phyloP scores from a whole-genome alignment of 306 rosid species.

The Citrullus mucosospermus region DNA sequence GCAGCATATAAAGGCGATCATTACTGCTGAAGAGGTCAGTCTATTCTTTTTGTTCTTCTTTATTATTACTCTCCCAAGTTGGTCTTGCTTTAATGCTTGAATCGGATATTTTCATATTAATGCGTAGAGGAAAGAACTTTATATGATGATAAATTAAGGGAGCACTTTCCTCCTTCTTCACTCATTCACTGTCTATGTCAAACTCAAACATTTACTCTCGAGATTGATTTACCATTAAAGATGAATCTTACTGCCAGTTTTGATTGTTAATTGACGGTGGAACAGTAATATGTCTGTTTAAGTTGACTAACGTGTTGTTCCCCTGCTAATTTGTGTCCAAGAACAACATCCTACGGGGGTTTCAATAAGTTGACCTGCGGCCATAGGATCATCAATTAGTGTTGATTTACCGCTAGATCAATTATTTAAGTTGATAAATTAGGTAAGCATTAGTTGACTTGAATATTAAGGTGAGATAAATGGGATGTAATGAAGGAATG shows the following conservation, averaged over 20 bases:
- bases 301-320: not conserved
- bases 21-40: constrained; percentile 90
- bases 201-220: not conserved
- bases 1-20: constrained; percentile 96
- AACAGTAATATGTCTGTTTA: not conserved
- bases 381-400: not conserved
- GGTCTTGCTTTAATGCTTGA: not conserved
- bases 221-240: not conserved
- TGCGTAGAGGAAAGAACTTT: not conserved
- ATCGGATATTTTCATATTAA: not conserved
- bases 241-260: not conserved
- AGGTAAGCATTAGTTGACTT: not conserved
- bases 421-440: not conserved
- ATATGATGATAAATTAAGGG: not conserved
- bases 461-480: not conserved
- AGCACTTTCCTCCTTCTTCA: not conserved
- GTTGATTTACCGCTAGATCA: not conserved
- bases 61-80: not conserved
- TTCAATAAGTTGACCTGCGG: not conserved
- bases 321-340: not conserved
- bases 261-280: not conserved
- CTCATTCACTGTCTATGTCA: not conserved
- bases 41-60: constrained; percentile 4
- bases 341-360: not conserved
- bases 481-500: not conserved